Evolutionary conservation across 305 asterid species (phyloP).

Genomic region (Fraxinus latifolia): DNA sequence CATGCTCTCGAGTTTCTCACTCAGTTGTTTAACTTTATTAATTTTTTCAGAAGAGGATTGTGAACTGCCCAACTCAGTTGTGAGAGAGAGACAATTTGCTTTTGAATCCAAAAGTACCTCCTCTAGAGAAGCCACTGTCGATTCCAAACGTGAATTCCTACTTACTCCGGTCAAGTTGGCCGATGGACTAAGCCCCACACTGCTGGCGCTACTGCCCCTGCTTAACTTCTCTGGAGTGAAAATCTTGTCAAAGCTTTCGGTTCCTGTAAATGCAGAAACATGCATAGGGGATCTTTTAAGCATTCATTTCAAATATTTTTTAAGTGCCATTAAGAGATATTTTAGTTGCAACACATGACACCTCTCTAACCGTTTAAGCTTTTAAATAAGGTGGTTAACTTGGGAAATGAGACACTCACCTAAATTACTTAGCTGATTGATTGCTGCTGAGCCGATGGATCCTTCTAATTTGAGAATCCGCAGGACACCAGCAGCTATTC

Average conservation of each 20-base stretch:
- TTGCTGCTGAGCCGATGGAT: constrained; percentile 75
- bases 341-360: not conserved
- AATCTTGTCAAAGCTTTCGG: constrained; percentile 61
- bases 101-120: constrained; percentile 58
- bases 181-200: constrained; percentile 31
- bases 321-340: not conserved
- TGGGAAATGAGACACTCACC: constrained; percentile 40
- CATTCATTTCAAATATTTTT: not conserved
- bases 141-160: constrained; percentile 37
- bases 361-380: not conserved
- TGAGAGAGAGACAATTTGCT: constrained; percentile 65
- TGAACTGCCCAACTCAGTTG: constrained; percentile 41
- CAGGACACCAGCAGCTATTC: constrained; percentile 84
- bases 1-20: constrained; percentile 72
- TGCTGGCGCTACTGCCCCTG: constrained; percentile 40
- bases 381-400: not conserved
- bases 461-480: constrained; percentile 88
- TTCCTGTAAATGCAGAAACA: constrained; percentile 50
- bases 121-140: constrained; percentile 77
- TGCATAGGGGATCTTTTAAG: constrained; percentile 3
- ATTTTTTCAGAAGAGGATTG: constrained; percentile 43
- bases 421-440: constrained; percentile 79
- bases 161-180: constrained; percentile 30
- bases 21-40: constrained; percentile 52
- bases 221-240: constrained; percentile 63